Base-by-base conservation (phyloP, 805 yeast genomes). In the Pichia membranifaciens region DNA sequence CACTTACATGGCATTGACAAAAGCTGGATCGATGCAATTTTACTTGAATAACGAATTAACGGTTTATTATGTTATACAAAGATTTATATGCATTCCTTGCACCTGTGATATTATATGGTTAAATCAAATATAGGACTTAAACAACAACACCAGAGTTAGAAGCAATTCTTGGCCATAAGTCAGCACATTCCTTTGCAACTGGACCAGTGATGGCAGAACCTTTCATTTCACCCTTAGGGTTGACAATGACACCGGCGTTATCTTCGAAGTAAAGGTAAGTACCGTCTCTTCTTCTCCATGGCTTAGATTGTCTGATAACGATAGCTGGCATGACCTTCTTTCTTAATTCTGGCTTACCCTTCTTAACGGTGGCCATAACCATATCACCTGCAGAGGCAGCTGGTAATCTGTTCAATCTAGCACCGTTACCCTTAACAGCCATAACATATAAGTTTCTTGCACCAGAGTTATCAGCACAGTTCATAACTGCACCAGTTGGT, bases 201-300 rank as follows among this genome's bases (percentile, higher is more conserved):
- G 99, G 99, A 76, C 99, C 99, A 71, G 99, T 95, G 75, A 93
- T 93, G 70, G 99, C 99, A 64, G 99, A 95, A 79, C 99, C 99
- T 84, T 93, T 93, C 99, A 95, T 93, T 79, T 93, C 99, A 82
- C 99, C 99, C 93, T 93, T 93, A 73, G 99, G 99, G 81, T 93
- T 93, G 74, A 93, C 99, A 72, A 93, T 93, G 75, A 95, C 99
- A 84, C 99, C 99, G 61, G 99, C 99, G 72, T 93, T 93, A 80
- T 93, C 99, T 84, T 93, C 99, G 68, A 93, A 93, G 88, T 93
- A 93, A 75, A 93, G 88, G 90, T 74, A 93, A 67, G 89, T 86
- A 86, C 99, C 99, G 72, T 93, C 99, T 84, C 84, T 91, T 86
- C 99, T 88, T 91, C 99, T 91, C 99, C 99, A 93, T 62, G 99